These are phyloP conservation scores for Syncephalis fuscata DNA, from an alignment of 371 early-diverging fungal genomes.

Conservation along the genomic window DNA sequence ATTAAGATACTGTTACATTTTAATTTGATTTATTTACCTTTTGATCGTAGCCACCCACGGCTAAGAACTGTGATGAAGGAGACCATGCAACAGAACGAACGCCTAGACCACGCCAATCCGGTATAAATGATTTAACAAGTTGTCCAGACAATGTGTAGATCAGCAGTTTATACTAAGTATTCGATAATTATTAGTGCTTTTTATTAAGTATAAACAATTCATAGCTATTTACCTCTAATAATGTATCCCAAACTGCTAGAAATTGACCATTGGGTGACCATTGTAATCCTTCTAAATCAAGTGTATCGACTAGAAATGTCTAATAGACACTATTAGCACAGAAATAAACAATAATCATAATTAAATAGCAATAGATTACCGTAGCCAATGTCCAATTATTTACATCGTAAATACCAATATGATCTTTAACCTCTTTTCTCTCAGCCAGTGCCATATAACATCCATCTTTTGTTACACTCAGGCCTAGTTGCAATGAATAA, in stretches of 20 bases:
- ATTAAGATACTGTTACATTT: neutral
- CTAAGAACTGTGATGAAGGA: conserved; percentile 54
- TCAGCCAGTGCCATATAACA: conserved; percentile 44
- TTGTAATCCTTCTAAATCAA: conserved; percentile 41
- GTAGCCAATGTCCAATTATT: conserved; percentile 36
- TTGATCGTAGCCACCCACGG: conserved; percentile 70
- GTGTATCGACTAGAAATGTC: conserved; percentile 44
- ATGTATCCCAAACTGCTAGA: conserved; percentile 53
- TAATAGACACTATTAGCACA: no score
- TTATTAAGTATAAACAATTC: neutral
- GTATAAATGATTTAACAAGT: conserved; percentile 22
- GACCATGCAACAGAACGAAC: conserved; percentile 54
- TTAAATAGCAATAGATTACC: no score
- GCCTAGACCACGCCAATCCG: conserved; percentile 46
- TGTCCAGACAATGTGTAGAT: conserved; percentile 55
- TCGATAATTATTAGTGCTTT: conserved; percentile 6
- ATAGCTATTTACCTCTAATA: conserved; percentile 19
- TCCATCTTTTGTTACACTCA: conserved; percentile 39
- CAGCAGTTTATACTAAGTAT: conserved; percentile 32
- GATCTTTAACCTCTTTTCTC: conserved; percentile 44
- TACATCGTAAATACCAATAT: conserved; percentile 45
- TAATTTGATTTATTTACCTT: conserved; percentile 19
- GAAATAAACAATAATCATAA: no score
- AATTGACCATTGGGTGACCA: conserved; percentile 78
- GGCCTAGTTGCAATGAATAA: conserved; percentile 14